phyloP scores from a whole-genome alignment of 768 basidiomycete genomes.

The Rhizopogon sp. region DNA sequence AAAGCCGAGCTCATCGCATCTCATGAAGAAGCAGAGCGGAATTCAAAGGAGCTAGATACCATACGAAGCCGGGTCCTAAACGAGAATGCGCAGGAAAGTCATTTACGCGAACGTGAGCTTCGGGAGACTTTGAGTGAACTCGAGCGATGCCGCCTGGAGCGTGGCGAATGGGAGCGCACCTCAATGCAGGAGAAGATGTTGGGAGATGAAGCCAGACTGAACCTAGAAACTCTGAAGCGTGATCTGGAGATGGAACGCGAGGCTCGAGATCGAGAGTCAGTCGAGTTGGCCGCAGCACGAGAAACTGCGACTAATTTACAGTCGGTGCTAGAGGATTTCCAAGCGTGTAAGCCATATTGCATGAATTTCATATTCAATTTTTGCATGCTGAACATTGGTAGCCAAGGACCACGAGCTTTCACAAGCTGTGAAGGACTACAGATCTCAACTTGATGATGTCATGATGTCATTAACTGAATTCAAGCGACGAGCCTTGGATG shows the following conservation, averaged over 20 bases:
- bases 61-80: conserved; percentile 62
- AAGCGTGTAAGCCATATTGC: conserved; percentile 58
- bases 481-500: conserved; percentile 81
- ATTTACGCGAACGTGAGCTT: conserved; percentile 72
- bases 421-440: conserved; percentile 79
- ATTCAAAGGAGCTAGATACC: conserved; percentile 63
- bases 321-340: conserved; percentile 93
- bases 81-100: conserved; percentile 65
- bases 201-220: conserved; percentile 64
- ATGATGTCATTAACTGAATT: conserved; percentile 84
- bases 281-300: conserved; percentile 58
- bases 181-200: conserved; percentile 62
- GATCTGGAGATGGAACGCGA: conserved; percentile 67
- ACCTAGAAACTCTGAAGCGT: conserved; percentile 49
- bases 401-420: conserved; percentile 90
- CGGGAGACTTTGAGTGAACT: conserved; percentile 82
- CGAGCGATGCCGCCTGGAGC: conserved; percentile 79
- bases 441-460: conserved; percentile 61
- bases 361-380: neutral
- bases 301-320: conserved; percentile 83
- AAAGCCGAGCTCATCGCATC: conserved; percentile 75
- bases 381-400: conserved; percentile 24
- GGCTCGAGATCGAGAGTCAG: conserved; percentile 47
- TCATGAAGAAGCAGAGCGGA: conserved; percentile 68
- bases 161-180: conserved; percentile 65